These are phyloP conservation scores for Neonectria sp. DNA, from an alignment of 2,329 filamentous ascomycete genomes.

Conservation along the genomic window DNA sequence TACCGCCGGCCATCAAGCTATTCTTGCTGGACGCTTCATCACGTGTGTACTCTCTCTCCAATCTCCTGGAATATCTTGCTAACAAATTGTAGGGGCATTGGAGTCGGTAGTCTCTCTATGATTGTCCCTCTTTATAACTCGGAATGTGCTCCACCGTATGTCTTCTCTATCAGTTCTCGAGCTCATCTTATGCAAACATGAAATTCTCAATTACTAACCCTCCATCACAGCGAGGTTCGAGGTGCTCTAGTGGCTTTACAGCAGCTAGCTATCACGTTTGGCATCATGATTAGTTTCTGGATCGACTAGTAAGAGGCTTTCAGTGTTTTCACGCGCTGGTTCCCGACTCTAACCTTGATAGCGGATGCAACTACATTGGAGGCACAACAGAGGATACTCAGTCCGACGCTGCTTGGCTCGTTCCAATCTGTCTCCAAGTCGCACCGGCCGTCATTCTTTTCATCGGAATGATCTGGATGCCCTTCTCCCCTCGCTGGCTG, in stretches of 20 bases:
- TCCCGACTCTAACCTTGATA: conserved; percentile 31
- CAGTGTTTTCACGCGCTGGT: rapidly evolving
- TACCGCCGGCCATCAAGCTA: conserved; percentile 68
- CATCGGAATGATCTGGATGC: conserved; percentile 83
- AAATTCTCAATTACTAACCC: conserved; percentile 8
- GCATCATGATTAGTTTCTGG: conserved; percentile 77
- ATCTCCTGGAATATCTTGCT: background rate
- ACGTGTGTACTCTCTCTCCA: conserved; percentile 60
- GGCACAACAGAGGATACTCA: conserved; percentile 65
- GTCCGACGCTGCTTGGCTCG: conserved; percentile 79
- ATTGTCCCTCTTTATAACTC: conserved; percentile 72
- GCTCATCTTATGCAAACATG: background rate
- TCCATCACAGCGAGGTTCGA: conserved; percentile 50
- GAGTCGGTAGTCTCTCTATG: conserved; percentile 78
- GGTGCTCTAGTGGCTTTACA: conserved; percentile 63
- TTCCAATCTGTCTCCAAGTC: conserved; percentile 81
- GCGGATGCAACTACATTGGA: conserved; percentile 77
- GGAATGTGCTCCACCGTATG: conserved; percentile 60
- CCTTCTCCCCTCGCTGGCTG: conserved; percentile 84
- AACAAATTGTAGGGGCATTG: conserved; percentile 66
- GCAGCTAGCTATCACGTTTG: conserved; percentile 71
- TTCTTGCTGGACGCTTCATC: conserved; percentile 80
- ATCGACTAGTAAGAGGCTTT: conserved; percentile 65
- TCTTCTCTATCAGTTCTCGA: background rate
- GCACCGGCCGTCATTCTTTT: conserved; percentile 77